Evolutionary conservation across 2,329 filamentous ascomycete genomes (phyloP).

Genomic region (Drechslerella dactyloides): DNA sequence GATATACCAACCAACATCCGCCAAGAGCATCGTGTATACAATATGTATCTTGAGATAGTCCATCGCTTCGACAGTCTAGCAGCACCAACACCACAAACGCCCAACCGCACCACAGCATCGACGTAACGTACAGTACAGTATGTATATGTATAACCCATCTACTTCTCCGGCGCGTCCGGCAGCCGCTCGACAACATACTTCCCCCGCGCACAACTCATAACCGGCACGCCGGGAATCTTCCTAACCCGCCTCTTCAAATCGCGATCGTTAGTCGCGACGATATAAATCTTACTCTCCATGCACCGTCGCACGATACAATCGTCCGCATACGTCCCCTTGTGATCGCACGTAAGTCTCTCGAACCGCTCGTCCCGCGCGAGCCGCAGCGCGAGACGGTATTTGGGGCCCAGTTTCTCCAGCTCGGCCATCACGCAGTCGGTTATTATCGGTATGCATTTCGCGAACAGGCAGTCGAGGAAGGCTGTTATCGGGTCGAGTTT

Average conservation of each 20-base stretch:
- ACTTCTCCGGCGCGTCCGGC: constrained; percentile 78
- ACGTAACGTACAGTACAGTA: too few relatives aligned
- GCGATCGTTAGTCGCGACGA: constrained; percentile 70
- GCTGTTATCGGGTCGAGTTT: constrained; percentile 86
- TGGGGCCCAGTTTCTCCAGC: constrained; percentile 84
- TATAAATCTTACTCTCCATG: constrained; percentile 76
- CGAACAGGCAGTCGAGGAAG: constrained; percentile 93
- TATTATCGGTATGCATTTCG: constrained; percentile 87
- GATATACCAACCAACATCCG: too few relatives aligned
- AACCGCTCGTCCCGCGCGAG: constrained; percentile 90
- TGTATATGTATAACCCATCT: not conserved
- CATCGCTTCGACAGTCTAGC: too few relatives aligned
- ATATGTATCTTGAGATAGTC: too few relatives aligned
- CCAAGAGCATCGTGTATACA: too few relatives aligned
- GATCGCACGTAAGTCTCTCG: constrained; percentile 83
- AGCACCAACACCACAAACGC: too few relatives aligned
- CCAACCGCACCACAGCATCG: too few relatives aligned
- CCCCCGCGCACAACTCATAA: constrained; percentile 59
- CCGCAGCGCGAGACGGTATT: constrained; percentile 83
- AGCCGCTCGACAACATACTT: constrained; percentile 79
- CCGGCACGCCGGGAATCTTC: constrained; percentile 75
- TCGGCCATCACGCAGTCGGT: constrained; percentile 84
- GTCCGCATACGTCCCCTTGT: constrained; percentile 86
- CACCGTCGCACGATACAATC: constrained; percentile 80
- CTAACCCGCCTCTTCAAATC: constrained; percentile 73